These are phyloP conservation scores for Cladosporium cucumerinum DNA, from an alignment of 2,329 filamentous ascomycete genomes.

Conservation along the genomic window DNA sequence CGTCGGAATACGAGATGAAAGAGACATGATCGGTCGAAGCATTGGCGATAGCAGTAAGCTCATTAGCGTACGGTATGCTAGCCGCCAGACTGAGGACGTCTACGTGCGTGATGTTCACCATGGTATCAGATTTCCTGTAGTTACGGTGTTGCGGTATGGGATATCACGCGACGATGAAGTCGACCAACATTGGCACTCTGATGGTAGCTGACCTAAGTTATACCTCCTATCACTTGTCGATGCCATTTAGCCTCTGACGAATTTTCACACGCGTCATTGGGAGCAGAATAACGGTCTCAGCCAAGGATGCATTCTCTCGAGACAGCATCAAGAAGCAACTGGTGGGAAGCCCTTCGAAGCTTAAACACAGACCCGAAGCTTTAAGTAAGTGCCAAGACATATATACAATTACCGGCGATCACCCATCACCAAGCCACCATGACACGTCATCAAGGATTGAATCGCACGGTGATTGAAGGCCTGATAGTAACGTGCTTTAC, in stretches of 20 bases:
- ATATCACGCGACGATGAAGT: not conserved
- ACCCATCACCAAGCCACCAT: not conserved
- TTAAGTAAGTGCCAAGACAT: not conserved
- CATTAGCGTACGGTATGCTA: slow-evolving; percentile 32
- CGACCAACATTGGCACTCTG: not conserved
- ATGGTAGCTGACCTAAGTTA: not conserved
- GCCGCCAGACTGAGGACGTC: slow-evolving; percentile 32
- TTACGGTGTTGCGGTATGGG: not conserved
- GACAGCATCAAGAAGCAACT: not conserved
- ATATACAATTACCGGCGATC: not conserved
- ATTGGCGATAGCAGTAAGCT: slow-evolving; percentile 30
- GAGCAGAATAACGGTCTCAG: not conserved
- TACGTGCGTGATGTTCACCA: slow-evolving; percentile 36
- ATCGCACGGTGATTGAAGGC: not conserved
- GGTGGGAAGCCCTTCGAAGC: not conserved
- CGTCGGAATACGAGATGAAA: slow-evolving; percentile 30
- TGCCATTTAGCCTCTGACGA: not conserved
- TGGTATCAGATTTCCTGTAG: slow-evolving; percentile 14
- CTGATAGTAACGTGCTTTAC: too few species aligned
- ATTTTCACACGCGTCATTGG: slow-evolving; percentile 3
- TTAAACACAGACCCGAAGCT: not conserved
- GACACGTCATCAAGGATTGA: not conserved
- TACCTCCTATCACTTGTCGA: not conserved
- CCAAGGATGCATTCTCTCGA: slow-evolving; percentile 6
- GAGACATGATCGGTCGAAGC: slow-evolving; percentile 30